These are phyloP conservation scores for Penicillium sp. DNA, from an alignment of 2,329 filamentous ascomycete genomes.

Conservation along the genomic window DNA sequence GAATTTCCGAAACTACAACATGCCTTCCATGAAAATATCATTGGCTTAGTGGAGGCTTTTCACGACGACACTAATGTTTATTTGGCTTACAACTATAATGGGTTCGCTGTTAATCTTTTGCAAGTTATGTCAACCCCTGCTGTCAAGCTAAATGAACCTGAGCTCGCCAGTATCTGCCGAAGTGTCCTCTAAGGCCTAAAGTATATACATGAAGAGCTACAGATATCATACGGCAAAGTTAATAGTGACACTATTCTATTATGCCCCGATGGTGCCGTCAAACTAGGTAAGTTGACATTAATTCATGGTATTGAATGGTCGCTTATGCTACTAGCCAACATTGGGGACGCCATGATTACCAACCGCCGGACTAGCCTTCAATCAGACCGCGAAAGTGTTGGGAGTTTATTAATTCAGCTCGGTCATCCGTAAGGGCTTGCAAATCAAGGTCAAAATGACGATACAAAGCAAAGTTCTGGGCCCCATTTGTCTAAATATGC, in stretches of 20 bases:
- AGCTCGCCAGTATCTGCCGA: not conserved
- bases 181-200: not conserved
- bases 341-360: not conserved
- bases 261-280: not conserved
- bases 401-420: not conserved
- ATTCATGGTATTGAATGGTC: not conserved
- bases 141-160: not conserved
- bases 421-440: not conserved
- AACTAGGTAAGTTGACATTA: not conserved
- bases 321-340: not conserved
- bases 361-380: not conserved
- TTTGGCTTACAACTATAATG: not conserved
- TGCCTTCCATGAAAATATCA: not conserved
- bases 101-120: not conserved
- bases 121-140: not conserved
- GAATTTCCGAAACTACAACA: not conserved
- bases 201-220: not conserved
- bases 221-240: not conserved
- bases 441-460: too few species aligned
- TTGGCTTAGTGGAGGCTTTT: not conserved
- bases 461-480: too few species aligned
- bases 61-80: not conserved
- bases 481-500: not conserved
- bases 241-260: not conserved
- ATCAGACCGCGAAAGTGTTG: not conserved